Evolutionary conservation across 1,284 basidiomycete species (phyloP).

Genomic region (Pseudozyma tsukubaensis): DNA sequence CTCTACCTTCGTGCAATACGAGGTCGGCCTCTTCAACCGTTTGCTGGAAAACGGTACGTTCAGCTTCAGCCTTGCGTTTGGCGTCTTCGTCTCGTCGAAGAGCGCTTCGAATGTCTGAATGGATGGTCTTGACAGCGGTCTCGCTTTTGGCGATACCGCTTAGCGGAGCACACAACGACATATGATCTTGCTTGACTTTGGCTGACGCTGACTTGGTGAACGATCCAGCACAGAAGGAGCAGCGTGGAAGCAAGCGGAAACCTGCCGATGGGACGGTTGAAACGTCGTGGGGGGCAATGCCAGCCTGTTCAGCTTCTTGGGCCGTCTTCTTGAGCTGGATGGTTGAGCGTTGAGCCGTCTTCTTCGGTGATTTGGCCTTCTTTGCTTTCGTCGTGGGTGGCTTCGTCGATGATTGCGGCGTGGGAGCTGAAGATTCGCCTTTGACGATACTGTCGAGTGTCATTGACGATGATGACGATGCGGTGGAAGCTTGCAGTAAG

Average conservation of each 20-base stretch:
- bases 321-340: conserved; percentile 24
- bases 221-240: conserved; percentile 30
- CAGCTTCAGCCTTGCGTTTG: conserved; percentile 7
- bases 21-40: conserved; percentile 35
- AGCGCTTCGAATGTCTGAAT: conserved; percentile 9
- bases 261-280: conserved; percentile 10
- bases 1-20: conserved; percentile 28
- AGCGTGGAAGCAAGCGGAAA: conserved; percentile 28
- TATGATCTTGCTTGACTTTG: conserved; percentile 31
- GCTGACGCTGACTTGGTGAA: conserved; percentile 30
- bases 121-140: conserved; percentile 21
- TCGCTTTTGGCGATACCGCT: conserved; percentile 1
- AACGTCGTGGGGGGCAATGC: conserved; percentile 19
- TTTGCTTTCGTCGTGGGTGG: conserved; percentile 1
- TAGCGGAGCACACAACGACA: conserved; percentile 30
- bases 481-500: neutral
- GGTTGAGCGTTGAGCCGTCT: neutral
- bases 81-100: conserved; percentile 10
- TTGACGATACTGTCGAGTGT: neutral
- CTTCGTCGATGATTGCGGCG: neutral
- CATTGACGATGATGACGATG: conserved; percentile 11
- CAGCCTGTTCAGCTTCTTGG: conserved; percentile 15
- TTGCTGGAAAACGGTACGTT: conserved; percentile 34
- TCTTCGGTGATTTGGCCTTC: conserved; percentile 14
- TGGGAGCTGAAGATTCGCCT: neutral